These are phyloP conservation scores for Nitzschia sp. DNA, from an alignment of 108 stramenopile genomes.

Conservation along the genomic window DNA sequence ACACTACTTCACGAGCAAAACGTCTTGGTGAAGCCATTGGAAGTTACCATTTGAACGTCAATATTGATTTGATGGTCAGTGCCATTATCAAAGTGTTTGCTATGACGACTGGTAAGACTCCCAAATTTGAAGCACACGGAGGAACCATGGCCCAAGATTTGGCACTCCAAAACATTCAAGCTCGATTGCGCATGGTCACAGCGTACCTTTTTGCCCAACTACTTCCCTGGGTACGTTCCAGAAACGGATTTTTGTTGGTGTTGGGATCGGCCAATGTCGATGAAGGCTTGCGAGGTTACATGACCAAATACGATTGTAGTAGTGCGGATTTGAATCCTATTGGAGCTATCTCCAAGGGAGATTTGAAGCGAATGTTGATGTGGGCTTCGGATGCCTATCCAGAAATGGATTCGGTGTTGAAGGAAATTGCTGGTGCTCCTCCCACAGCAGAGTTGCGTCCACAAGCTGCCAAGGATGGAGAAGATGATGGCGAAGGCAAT, in stretches of 20 bases:
- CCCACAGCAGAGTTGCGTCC: constrained; percentile 98
- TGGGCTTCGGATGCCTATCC: constrained; percentile 73
- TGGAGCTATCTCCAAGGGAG: constrained; percentile 93
- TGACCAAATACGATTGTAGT: constrained; percentile 99
- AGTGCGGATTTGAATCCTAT: constrained; percentile 98
- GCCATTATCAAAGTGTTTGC: constrained; percentile 86
- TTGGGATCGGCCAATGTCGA: constrained; percentile 98
- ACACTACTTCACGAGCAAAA: constrained; percentile 77
- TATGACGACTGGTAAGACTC: constrained; percentile 72
- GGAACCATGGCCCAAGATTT: constrained; percentile 92
- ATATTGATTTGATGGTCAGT: constrained; percentile 88
- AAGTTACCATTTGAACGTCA: constrained; percentile 87
- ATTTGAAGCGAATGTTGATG: constrained; percentile 82
- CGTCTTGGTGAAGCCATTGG: constrained; percentile 87
- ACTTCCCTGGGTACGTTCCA: constrained; percentile 90
- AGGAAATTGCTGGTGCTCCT: constrained; percentile 91
- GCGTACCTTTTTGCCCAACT: constrained; percentile 97
- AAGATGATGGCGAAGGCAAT: neutral
- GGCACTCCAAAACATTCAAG: constrained; percentile 99
- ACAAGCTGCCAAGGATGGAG: constrained; percentile 43
- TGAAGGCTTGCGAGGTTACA: constrained; percentile 97
- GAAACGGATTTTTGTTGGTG: constrained; percentile 91
- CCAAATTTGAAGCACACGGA: constrained; percentile 76
- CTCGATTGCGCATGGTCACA: constrained; percentile 95
- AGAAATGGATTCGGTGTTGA: constrained; percentile 54